Conservation (phyloP, 495 filamentous ascomycete genomes). For the Podospora fimiseda region DNA sequence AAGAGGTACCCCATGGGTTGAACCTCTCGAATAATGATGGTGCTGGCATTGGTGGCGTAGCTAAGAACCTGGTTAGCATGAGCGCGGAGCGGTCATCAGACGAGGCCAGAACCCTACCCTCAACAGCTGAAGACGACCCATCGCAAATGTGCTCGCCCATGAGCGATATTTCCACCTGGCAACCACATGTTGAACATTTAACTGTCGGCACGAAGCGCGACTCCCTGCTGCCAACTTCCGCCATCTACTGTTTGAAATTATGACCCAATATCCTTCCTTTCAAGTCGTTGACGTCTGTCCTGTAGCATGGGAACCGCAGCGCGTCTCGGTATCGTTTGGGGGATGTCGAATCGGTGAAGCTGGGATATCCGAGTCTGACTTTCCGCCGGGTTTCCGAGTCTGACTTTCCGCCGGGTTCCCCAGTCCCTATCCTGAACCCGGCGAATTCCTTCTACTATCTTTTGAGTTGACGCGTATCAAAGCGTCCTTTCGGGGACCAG, state of each 20-base stretch:
- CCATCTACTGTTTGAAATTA: conserved; percentile 33
- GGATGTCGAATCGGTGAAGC: neutral
- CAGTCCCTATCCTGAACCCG: conserved; percentile 3
- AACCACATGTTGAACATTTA: conserved; percentile 88
- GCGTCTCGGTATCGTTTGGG: neutral
- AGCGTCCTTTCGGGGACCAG: neutral
- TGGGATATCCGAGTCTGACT: neutral
- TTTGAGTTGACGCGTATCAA: neutral
- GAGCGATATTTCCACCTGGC: conserved; percentile 77
- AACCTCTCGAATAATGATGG: conserved; percentile 37
- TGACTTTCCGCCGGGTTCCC: conserved; percentile 6
- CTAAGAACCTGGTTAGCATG: conserved; percentile 18
- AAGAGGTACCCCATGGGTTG: conserved; percentile 21
- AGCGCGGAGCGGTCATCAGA: neutral
- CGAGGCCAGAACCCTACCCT: conserved; percentile 27
- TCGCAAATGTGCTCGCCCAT: conserved; percentile 89
- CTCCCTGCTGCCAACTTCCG: conserved; percentile 45
- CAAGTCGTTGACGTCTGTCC: neutral
- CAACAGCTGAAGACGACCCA: conserved; percentile 22
- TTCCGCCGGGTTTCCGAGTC: conserved; percentile 7
- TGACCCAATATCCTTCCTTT: conserved; percentile 16
- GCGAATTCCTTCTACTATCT: conserved; percentile 1
- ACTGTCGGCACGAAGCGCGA: conserved; percentile 80
- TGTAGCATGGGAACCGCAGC: conserved; percentile 10
- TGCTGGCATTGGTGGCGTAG: conserved; percentile 23